Base-by-base conservation (phyloP, 257 asterid species). In the Handroanthus guayacan region DNA sequence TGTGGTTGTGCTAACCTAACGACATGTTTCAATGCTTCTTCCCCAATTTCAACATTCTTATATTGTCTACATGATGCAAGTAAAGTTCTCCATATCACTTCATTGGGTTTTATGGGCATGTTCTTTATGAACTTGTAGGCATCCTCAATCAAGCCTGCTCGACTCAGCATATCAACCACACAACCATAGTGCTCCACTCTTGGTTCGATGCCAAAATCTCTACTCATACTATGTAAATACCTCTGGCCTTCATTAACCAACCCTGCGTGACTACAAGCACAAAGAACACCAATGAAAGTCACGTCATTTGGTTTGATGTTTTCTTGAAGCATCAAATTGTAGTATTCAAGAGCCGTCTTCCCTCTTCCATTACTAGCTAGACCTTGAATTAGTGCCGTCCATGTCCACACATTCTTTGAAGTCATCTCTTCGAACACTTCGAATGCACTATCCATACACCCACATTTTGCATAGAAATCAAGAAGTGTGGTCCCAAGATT, bases 381-480 rank as follows among this genome's bases (percentile, higher is more conserved):
- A 57, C 88, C 88, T 68, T 83, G 89, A 69, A 87, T 85, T 25
- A 87, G 63, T 3, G 79, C 87, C 5, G 87, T 87, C 89, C 91
- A 87, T 1, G 89, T 77, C 85, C 82, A 79, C 1, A 75, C 81
- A 9, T 83, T 87, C 55, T 50, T 83, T 7, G 50, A 56, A 16
- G 81, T 85, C 85, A 80, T 63, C 55, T 52, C 63, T 13, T 75
- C 50, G 68, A 85, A 87, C 31, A 81, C 81, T 60, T 81, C 76
- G 2, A 83, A 54, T 2, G 91, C 89, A 48, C 34, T 56, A 38
- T 79, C 84, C 43, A 72, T 37, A 63, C 84, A 81, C 34, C 89
- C 91, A 18, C 91, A 85, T 74, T 87, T 85, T 6, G 86, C 80
- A 36, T 87, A 87, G 31, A 87, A 85, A 78, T 87, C 89, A 41